A percentile compares a stretch with the other conserved stretches of the same genome.
These are phyloP conservation scores for Boeremia exigua DNA, from an alignment of 2,329 filamentous ascomycete species.

Conservation along the genomic window DNA sequence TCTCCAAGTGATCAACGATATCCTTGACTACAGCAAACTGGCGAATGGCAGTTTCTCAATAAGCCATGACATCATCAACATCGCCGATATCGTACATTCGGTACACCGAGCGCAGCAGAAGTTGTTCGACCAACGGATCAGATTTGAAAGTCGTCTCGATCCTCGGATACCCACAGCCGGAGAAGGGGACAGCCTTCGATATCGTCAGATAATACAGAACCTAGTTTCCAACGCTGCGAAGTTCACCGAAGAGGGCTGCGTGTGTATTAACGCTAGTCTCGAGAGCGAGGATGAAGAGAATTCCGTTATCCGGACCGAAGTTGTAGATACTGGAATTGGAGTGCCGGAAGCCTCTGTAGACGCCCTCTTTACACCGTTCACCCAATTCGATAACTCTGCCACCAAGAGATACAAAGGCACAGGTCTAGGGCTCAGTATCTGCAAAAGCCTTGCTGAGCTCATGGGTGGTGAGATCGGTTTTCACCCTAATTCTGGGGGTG, in stretches of 20 bases:
- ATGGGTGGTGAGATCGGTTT: conserved; percentile 63
- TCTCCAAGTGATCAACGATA: conserved; percentile 68
- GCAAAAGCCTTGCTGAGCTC: conserved; percentile 62
- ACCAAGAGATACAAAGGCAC: conserved; percentile 63
- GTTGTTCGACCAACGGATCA: conserved; percentile 55
- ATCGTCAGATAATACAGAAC: conserved; percentile 68
- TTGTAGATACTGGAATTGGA: conserved; percentile 63
- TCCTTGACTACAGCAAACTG: conserved; percentile 71
- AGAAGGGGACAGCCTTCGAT: conserved; percentile 65
- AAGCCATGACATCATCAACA: conserved; percentile 59
- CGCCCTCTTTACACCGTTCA: conserved; percentile 63
- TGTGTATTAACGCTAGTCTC: conserved; percentile 54
- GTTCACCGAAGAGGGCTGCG: conserved; percentile 64
- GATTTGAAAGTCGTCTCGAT: conserved; percentile 54
- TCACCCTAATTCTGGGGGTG: conserved; percentile 53
- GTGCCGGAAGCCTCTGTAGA: conserved; percentile 54
- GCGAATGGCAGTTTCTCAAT: conserved; percentile 66
- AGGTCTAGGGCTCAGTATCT: conserved; percentile 64
- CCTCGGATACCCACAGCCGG: conserved; percentile 57
- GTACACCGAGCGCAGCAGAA: conserved; percentile 60
- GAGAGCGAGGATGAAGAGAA: conserved; percentile 50
- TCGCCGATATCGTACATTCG: conserved; percentile 55
- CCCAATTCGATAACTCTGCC: conserved; percentile 61
- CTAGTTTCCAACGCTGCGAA: conserved; percentile 67
- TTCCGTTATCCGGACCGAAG: conserved; percentile 59